phyloP scores from a whole-genome alignment of 2,329 filamentous ascomycete genomes.

The Botrytis deweyae region DNA sequence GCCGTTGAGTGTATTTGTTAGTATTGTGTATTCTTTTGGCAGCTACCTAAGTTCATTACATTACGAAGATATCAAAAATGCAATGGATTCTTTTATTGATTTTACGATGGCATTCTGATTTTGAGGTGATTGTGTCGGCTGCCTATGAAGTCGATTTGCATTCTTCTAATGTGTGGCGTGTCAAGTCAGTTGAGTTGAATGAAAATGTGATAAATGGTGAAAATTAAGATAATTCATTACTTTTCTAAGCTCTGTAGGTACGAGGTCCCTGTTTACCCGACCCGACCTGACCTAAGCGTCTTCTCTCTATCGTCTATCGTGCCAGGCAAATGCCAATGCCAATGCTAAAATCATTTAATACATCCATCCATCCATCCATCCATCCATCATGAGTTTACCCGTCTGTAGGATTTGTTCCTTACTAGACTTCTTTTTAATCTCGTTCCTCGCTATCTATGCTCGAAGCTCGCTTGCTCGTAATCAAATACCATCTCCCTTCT shows the following conservation, averaged over 20 bases:
- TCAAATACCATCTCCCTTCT: neutral
- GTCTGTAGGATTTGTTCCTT: neutral
- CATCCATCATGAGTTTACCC: neutral
- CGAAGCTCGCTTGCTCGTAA: neutral
- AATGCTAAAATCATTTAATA: neutral
- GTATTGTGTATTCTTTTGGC: neutral
- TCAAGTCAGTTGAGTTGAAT: no score
- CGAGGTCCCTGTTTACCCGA: neutral
- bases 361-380: neutral
- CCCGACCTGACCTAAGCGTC: neutral
- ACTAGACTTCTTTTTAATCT: neutral
- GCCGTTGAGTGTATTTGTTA: neutral
- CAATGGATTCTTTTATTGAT: neutral
- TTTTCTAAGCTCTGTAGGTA: neutral
- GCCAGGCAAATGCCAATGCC: neutral
- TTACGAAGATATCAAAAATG: neutral
- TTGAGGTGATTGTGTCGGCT: neutral
- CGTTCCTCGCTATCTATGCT: neutral
- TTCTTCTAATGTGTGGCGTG: neutral
- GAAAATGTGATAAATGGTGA: neutral
- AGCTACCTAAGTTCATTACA: neutral
- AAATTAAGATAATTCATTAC: conserved; percentile 1
- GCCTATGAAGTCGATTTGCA: no score
- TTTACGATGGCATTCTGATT: neutral
- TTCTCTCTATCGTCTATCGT: neutral